Evolutionary conservation across 805 yeast species (phyloP), one percentile per base, ranked within the genome.

Genomic region (Brettanomyces custersianus): DNA sequence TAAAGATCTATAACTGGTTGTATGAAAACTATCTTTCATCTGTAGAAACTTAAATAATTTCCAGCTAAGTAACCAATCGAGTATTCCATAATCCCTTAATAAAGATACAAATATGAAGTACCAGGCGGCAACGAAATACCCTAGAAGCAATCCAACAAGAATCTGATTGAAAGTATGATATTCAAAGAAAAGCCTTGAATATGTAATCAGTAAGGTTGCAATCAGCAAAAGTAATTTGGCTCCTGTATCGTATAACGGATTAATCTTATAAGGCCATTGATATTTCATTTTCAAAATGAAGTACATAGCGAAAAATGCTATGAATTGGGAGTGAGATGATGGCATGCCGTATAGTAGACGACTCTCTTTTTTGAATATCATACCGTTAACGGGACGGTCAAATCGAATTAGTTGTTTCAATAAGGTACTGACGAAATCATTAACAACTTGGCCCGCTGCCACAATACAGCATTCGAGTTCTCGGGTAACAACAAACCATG

Each of bases 321-420:
- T 82, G 57, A 88, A 92, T 60, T 90, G 98, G 0, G 95, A 77
- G 58, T 90, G 98, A 1, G 98, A 96, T 36, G 88, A 77, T 0
- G 98, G 98, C 96, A 90, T 90, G 0, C 98, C 98, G 54, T 80
- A 87, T 1, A 81, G 77, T 18, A 55, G 42, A 1, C 47, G 44
- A 10, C 59, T 52, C 20, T 50, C 53, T 15, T 43, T 33, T 34
- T 55, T 55, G 37, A 52, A 55, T 3, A 55, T 47, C 43, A 81
- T 67, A 3, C 60, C 60, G 19, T 39, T 40, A 2, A 39, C 3
- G 0, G 98, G 98, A 42, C 98, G 67, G 17, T 84, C 80, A 50
- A 82, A 83, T 45, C 71, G 74, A 27, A 86, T 56, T 1, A 72
- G 26, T 16, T 66, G 64, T 54, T 90, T 90, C 28, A 83, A 59